Evolutionary conservation across 768 basidiomycete genomes (phyloP).

Genomic region (Guyanaporus albipodus): DNA sequence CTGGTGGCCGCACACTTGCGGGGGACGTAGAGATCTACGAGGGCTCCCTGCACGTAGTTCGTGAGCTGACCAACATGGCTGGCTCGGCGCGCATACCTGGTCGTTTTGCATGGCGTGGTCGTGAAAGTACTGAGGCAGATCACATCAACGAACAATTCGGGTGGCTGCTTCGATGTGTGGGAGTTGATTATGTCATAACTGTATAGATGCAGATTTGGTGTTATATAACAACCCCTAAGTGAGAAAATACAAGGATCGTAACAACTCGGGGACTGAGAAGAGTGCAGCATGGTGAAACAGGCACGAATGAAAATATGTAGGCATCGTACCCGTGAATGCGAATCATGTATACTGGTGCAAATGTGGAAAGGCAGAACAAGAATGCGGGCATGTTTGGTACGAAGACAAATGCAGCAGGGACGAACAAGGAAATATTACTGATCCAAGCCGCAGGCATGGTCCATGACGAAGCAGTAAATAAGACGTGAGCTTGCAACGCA

Average conservation of each 20-base stretch:
- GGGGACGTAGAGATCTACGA: slow-evolving; percentile 99
- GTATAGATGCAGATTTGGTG: slow-evolving; percentile 20
- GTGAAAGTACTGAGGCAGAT: slow-evolving; percentile 4
- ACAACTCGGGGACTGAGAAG: no score
- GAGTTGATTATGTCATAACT: slow-evolving; percentile 28
- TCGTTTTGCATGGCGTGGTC: slow-evolving; percentile 81
- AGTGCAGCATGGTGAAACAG: slow-evolving; percentile 7
- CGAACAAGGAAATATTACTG: slow-evolving; percentile 18
- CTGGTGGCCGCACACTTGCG: slow-evolving; percentile 99
- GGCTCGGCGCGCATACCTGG: slow-evolving; percentile 48
- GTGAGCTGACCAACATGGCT: slow-evolving; percentile 1
- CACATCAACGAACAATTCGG: background rate
- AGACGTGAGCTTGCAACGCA: slow-evolving; percentile 16
- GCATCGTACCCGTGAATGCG: slow-evolving; percentile 16
- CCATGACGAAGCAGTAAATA: slow-evolving; percentile 25
- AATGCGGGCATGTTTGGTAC: slow-evolving; percentile 22
- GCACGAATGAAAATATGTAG: slow-evolving; percentile 11
- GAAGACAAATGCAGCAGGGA: slow-evolving; percentile 15
- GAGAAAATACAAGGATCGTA: no score
- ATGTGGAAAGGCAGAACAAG: slow-evolving; percentile 18
- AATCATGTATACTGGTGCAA: slow-evolving; percentile 19
- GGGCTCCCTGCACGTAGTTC: slow-evolving; percentile 64
- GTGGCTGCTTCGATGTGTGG: slow-evolving; percentile 21
- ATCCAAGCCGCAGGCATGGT: slow-evolving; percentile 29
- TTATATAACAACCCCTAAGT: slow-evolving; percentile 5